phyloP scores from a whole-genome alignment of 164 flowering plant species.

The Platanus orientalis region DNA sequence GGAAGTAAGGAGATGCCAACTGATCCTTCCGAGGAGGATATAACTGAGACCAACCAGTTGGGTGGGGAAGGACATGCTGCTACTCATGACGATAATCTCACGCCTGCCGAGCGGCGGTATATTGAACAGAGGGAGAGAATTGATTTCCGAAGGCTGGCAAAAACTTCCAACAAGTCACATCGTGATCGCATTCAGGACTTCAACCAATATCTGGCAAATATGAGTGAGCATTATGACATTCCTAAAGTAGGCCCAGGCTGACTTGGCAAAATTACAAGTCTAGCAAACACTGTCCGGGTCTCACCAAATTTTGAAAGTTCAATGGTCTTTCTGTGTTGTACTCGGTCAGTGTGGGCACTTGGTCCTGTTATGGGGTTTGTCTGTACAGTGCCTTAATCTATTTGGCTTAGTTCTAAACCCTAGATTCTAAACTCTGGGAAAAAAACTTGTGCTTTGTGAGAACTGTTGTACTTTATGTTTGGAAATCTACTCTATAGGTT shows the following conservation, averaged over 20 bases:
- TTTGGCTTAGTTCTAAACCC: too few relatives aligned
- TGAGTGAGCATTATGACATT: constrained; percentile 98
- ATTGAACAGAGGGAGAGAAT: constrained; percentile 68
- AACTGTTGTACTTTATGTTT: too few relatives aligned
- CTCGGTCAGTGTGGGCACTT: too few relatives aligned
- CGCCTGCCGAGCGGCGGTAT: constrained; percentile 89
- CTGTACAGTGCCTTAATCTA: too few relatives aligned
- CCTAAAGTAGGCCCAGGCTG: constrained; percentile 98
- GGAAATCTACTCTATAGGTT: too few relatives aligned
- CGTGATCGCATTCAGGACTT: constrained; percentile 84
- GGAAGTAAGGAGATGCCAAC: constrained; percentile 30
- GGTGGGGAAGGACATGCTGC: constrained; percentile 34
- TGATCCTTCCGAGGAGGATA: constrained; percentile 33
- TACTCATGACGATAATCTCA: constrained; percentile 47
- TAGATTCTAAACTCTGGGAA: too few relatives aligned
- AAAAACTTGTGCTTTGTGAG: too few relatives aligned
- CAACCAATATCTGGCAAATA: constrained; percentile 90
- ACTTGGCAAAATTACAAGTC: constrained; percentile 7
- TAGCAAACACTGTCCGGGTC: not conserved
- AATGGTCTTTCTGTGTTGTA: too few relatives aligned
- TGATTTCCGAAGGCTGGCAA: constrained; percentile 57
- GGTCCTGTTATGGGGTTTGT: too few relatives aligned
- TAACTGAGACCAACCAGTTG: constrained; percentile 25
- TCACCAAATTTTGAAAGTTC: not conserved
- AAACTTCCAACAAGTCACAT: constrained; percentile 83